Evolutionary conservation across 768 basidiomycete species (phyloP).

Genomic region (Kwoniella sp.): DNA sequence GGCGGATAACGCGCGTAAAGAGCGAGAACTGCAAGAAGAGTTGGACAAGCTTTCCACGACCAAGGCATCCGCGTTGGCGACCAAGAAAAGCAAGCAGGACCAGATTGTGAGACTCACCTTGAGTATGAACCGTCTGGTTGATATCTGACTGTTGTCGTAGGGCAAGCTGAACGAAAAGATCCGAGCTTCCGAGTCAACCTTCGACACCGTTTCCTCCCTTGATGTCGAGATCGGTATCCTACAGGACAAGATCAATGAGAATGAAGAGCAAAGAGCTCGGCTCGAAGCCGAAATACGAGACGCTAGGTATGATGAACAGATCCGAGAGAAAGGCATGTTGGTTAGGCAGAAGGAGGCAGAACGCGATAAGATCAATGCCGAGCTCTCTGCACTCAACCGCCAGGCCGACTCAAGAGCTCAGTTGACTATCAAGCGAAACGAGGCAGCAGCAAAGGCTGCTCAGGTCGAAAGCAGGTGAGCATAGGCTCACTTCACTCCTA

Average conservation of each 20-base stretch:
- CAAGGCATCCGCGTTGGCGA: slow-evolving; percentile 56
- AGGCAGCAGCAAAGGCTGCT: slow-evolving; percentile 61
- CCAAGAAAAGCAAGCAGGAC: slow-evolving; percentile 43
- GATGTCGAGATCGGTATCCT: slow-evolving; percentile 57
- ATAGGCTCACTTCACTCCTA: neutral
- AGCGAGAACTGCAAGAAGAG: slow-evolving; percentile 58
- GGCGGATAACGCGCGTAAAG: slow-evolving; percentile 44
- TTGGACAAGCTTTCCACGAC: slow-evolving; percentile 54
- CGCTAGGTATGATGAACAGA: slow-evolving; percentile 42
- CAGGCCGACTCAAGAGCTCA: slow-evolving; percentile 79
- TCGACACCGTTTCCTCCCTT: slow-evolving; percentile 46
- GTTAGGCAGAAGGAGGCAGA: slow-evolving; percentile 63
- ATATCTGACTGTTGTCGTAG: slow-evolving; percentile 14
- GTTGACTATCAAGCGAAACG: slow-evolving; percentile 67
- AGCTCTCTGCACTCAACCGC: slow-evolving; percentile 65
- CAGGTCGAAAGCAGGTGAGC: slow-evolving; percentile 68
- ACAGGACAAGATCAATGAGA: slow-evolving; percentile 36
- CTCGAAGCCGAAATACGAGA: slow-evolving; percentile 39
- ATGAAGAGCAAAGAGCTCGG: slow-evolving; percentile 20
- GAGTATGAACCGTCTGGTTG: neutral
- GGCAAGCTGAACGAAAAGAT: slow-evolving; percentile 42
- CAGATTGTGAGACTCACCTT: slow-evolving; percentile 45
- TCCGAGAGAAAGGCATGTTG: slow-evolving; percentile 40
- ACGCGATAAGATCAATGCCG: slow-evolving; percentile 65
- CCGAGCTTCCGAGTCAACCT: slow-evolving; percentile 38